Evolutionary conservation across 768 basidiomycete species (phyloP).

Genomic region (Lactarius sanguifluus): DNA sequence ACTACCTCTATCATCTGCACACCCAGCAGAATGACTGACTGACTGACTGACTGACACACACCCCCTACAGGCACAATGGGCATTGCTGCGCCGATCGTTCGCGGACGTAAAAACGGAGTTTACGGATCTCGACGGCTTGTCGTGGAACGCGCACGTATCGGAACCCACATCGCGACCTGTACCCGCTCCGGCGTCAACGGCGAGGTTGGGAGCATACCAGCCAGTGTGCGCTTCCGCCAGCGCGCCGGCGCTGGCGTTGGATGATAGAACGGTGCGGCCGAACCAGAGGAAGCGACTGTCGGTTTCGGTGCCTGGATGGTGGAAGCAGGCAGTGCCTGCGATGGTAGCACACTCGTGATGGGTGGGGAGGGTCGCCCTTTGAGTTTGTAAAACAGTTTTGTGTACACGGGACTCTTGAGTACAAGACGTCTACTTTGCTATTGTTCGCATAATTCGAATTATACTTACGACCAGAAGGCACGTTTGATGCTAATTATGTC

Average conservation of each 20-base stretch:
- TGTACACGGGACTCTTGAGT: neutral
- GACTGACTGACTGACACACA: too few species aligned
- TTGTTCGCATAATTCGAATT: too few species aligned
- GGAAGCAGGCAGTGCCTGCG: constrained; percentile 1
- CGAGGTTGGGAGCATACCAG: neutral
- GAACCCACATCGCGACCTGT: neutral
- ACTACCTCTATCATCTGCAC: neutral
- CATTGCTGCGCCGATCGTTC: constrained; percentile 44
- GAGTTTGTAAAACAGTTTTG: neutral
- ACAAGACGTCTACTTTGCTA: neutral
- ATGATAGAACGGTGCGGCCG: constrained; percentile 19
- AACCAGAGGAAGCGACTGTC: neutral
- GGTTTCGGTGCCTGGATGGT: neutral
- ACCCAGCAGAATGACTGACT: neutral
- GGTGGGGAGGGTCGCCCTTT: neutral
- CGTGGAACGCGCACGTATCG: constrained; percentile 42
- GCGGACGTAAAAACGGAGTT: constrained; percentile 59
- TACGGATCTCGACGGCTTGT: constrained; percentile 57
- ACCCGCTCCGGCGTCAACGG: neutral
- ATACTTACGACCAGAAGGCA: too few species aligned
- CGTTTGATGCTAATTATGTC: neutral
- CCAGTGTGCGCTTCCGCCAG: neutral
- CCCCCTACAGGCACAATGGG: constrained; percentile 35
- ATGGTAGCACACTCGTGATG: neutral
- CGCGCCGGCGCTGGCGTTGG: neutral